phyloP scores from a whole-genome alignment of 1,284 basidiomycete species.

The Boletus semigastroideus region DNA sequence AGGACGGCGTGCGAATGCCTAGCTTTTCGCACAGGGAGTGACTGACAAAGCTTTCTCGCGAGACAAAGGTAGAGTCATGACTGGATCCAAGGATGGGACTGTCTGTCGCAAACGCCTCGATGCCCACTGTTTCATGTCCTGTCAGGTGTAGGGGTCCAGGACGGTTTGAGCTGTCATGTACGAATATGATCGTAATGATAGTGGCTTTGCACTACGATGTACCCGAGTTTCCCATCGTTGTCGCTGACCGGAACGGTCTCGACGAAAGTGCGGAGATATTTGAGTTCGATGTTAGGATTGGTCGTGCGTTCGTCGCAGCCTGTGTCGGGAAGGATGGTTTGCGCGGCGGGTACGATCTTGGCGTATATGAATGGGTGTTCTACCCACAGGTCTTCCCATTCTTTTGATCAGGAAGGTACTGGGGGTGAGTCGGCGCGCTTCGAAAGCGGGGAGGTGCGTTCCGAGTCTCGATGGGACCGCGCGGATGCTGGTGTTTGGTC shows the following conservation, averaged over 20 bases:
- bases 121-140: conserved; percentile 37
- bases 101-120: conserved; percentile 48
- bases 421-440: conserved; percentile 42
- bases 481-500: not conserved
- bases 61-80: conserved; percentile 45
- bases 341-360: conserved; percentile 41
- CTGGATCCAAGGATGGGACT: conserved; percentile 48
- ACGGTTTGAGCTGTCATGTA: conserved; percentile 28
- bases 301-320: conserved; percentile 51
- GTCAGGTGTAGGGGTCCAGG: not conserved
- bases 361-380: conserved; percentile 57
- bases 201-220: conserved; percentile 50
- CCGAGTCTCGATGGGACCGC: not conserved
- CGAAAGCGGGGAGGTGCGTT: conserved; percentile 38
- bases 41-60: conserved; percentile 36
- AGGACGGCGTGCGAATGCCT: conserved; percentile 42
- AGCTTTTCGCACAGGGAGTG: conserved; percentile 47
- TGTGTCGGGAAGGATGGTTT: conserved; percentile 50
- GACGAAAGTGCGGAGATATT: conserved; percentile 47
- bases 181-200: conserved; percentile 61
- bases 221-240: conserved; percentile 44
- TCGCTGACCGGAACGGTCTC: conserved; percentile 45
- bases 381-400: conserved; percentile 49
- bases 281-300: conserved; percentile 41
- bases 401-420: conserved; percentile 52